Evolutionary conservation across 148 eudicot species (phyloP).

Genomic region (Fagopyrum esculentum): DNA sequence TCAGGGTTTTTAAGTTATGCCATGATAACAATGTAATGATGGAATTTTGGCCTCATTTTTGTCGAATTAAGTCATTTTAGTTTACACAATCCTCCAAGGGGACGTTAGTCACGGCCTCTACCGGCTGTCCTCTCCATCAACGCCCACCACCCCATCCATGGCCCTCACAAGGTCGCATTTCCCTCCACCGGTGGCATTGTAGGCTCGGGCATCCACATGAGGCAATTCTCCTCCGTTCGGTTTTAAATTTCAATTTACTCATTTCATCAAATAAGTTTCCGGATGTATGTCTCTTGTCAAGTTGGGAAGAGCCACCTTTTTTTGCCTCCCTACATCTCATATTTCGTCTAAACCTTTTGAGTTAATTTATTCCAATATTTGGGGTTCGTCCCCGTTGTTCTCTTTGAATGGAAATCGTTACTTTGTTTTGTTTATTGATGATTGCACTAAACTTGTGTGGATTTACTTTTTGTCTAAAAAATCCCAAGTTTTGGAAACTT

Average conservation of each 20-base stretch:
- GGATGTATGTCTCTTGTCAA: too few relatives aligned
- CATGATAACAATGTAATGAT: neutral
- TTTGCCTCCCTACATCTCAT: neutral
- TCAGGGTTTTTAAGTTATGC: neutral
- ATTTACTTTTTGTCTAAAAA: too few relatives aligned
- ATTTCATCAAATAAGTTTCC: too few relatives aligned
- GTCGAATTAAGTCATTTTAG: too few relatives aligned
- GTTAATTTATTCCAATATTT: neutral
- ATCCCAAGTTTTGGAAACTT: neutral
- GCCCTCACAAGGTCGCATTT: neutral
- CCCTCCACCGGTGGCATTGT: neutral
- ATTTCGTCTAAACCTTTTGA: neutral
- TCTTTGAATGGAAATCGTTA: neutral
- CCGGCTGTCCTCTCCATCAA: neutral
- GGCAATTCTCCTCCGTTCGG: neutral
- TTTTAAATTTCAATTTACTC: too few relatives aligned
- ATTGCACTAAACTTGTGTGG: neutral
- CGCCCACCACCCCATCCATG: neutral
- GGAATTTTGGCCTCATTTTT: too few relatives aligned
- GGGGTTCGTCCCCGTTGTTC: neutral
- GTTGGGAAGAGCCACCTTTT: too few relatives aligned
- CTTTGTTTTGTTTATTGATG: neutral
- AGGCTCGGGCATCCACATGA: neutral
- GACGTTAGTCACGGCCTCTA: neutral
- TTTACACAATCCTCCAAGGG: neutral